A percentile compares a stretch with the other conserved stretches of the same genome.
These are phyloP conservation scores for Pichia sp. DNA, from an alignment of 1,139 yeast species.

Conservation along the genomic window DNA sequence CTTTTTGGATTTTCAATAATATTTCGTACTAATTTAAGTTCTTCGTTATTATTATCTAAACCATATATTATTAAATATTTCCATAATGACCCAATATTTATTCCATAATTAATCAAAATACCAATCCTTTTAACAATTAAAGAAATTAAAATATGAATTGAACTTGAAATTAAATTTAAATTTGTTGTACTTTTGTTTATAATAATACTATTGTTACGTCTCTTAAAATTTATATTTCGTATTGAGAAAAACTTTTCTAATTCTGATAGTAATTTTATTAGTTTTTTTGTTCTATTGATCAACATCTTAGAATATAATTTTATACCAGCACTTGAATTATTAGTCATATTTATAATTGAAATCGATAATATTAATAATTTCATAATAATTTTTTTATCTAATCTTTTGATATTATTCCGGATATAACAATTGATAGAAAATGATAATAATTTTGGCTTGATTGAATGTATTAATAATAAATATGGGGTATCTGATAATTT, in stretches of 20 bases:
- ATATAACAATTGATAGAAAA: slow-evolving; percentile 17
- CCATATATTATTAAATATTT: slow-evolving; percentile 12
- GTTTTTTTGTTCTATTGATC: slow-evolving; percentile 8
- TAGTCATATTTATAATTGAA: slow-evolving; percentile 9
- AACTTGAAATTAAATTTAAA: slow-evolving; percentile 8
- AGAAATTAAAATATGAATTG: slow-evolving; percentile 9
- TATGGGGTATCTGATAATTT: slow-evolving; percentile 19
- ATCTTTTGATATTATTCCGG: slow-evolving; percentile 5
- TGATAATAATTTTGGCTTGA: slow-evolving; percentile 17
- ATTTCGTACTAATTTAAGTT: slow-evolving; percentile 7
- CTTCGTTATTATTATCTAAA: slow-evolving; percentile 10
- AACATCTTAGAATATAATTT: slow-evolving; percentile 11
- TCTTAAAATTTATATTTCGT: neutral
- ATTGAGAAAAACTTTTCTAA: slow-evolving; percentile 4
- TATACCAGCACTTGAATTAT: slow-evolving; percentile 6
- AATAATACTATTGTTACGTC: neutral
- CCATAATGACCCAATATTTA: slow-evolving; percentile 6
- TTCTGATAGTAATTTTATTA: neutral
- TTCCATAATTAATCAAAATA: slow-evolving; percentile 1
- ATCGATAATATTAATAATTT: slow-evolving; percentile 4
- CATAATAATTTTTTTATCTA: neutral
- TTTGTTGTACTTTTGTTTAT: neutral
- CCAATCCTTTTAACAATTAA: slow-evolving; percentile 7
- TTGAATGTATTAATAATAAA: slow-evolving; percentile 21
- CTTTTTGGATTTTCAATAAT: slow-evolving; percentile 5